Evolutionary conservation across 768 basidiomycete genomes (phyloP).

Genomic region (Rickenella mellea): DNA sequence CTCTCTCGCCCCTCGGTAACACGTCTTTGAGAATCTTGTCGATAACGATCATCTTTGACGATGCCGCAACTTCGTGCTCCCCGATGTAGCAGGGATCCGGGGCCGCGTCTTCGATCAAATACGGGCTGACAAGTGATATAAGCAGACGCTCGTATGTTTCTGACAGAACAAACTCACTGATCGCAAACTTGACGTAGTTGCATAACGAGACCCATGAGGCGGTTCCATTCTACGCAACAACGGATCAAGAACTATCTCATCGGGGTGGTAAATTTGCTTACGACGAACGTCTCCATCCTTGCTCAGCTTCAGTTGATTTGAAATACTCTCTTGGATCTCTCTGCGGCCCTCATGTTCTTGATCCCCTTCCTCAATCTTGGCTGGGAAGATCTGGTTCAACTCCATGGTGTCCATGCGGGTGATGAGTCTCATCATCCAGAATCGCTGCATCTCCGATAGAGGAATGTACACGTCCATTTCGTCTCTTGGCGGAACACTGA

Average conservation of each 20-base stretch:
- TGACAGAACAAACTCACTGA: conserved; percentile 40
- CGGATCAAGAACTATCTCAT: conserved; percentile 1
- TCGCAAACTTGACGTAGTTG: conserved; percentile 65
- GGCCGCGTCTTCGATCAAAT: conserved; percentile 37
- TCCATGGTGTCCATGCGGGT: conserved; percentile 42
- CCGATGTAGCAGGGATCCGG: conserved; percentile 41
- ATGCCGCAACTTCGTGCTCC: conserved; percentile 47
- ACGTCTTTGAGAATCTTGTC: conserved; percentile 50
- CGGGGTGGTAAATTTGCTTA: conserved; percentile 8
- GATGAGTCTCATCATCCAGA: conserved; percentile 51
- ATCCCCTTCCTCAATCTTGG: conserved; percentile 17
- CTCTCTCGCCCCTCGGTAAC: conserved; percentile 50
- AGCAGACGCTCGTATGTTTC: conserved; percentile 4
- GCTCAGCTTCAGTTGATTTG: conserved; percentile 24
- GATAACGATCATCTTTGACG: conserved; percentile 44
- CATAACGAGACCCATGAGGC: conserved; percentile 60
- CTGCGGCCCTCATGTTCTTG: conserved; percentile 24
- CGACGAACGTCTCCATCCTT: conserved; percentile 21
- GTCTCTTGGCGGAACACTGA: conserved; percentile 45
- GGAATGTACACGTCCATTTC: conserved; percentile 50
- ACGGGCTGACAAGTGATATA: conserved; percentile 37
- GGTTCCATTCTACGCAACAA: conserved; percentile 38
- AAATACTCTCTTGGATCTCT: conserved; percentile 30
- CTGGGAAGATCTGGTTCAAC: conserved; percentile 37
- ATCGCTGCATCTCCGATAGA: conserved; percentile 48